Base-by-base conservation (phyloP, 306 rosid genomes). In the Cucurbita argyrosperma region DNA sequence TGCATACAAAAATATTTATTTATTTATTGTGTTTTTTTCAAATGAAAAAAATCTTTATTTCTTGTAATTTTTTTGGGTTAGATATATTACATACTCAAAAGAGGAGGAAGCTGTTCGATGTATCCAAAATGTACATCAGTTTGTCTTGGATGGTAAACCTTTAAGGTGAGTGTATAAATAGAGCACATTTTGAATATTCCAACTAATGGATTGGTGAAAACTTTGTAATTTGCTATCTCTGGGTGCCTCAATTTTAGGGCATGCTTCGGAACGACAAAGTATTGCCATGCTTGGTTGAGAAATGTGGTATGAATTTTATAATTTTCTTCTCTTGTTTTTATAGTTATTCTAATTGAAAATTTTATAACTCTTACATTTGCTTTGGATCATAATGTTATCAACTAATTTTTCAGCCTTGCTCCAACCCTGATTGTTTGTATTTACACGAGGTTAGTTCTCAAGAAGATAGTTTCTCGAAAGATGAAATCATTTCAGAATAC, bases 261-360 rank as follows among this genome's bases (percentile, higher is more conserved):
- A 77, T 95, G 97, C 81, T 95, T 95, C 79, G 99, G 99, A 77
- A 95, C 99, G 71, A 95, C 99, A 50, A 95, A 95, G 79, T 95
- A 95, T 80, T 95, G 99, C 80, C 99, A 95, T 85, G 99, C 99
- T 43, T 95, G 99, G 99, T 88, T 95, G 39, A 89, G 99, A 74
- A 95, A 84, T 77, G 85, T 83, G 97, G 99, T 95, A 89, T 79
- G 92, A 3, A 65, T 75, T 67, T n/a, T 72, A 10, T 81, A 10
- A 38, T 69, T 4, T 15, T 19, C 71, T 43, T 52, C 18, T 59
- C 35, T 75, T 5, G 23, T 69, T 15, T 37, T 60, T 35, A 4
- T 38, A 62, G 69, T 62, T 75, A 23, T 76, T 59, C 58, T 14
- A 10, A 18, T 50, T 79, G 37, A 45, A 39, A 53, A 49, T 76